Percentiles rank a stretch among this genome's conserved stretches.
These are phyloP conservation scores for Aristolochia fimbriata DNA, from an alignment of 164 flowering plant species.

Conservation along the genomic window DNA sequence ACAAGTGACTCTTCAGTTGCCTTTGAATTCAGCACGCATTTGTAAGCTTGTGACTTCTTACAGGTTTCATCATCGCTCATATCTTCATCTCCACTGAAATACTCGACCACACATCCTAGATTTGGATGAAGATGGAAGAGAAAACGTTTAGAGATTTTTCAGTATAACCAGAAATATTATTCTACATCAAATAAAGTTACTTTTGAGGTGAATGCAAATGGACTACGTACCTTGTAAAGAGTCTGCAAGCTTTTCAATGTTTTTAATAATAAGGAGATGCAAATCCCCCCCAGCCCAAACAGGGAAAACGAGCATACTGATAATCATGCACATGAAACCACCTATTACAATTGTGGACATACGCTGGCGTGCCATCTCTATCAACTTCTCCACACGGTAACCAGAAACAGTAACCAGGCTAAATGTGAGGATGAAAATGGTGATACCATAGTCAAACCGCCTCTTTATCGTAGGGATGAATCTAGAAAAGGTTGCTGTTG, in stretches of 20 bases:
- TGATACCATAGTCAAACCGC: conserved; percentile 62
- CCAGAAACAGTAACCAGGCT: conserved; percentile 73
- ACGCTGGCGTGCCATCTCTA: conserved; percentile 47
- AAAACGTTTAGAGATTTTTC: too few species aligned
- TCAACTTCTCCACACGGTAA: conserved; percentile 47
- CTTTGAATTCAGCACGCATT: conserved; percentile 57
- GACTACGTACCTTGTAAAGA: conserved; percentile 53
- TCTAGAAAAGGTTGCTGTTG: conserved; percentile 63
- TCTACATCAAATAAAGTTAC: not conserved
- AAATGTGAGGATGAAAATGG: conserved; percentile 79
- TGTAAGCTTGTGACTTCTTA: conserved; percentile 36
- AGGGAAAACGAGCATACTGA: conserved; percentile 48
- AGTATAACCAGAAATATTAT: too few species aligned
- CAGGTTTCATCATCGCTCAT: conserved; percentile 9
- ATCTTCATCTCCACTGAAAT: conserved; percentile 14
- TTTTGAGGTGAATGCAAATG: not conserved
- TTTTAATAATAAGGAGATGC: conserved; percentile 30
- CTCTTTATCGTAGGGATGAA: conserved; percentile 63
- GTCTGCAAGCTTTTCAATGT: conserved; percentile 62
- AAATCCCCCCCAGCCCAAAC: conserved; percentile 81
- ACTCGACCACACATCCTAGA: conserved; percentile 38
- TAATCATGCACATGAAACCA: conserved; percentile 40
- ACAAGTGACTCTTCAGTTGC: conserved; percentile 63
- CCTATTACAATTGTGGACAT: conserved; percentile 67
- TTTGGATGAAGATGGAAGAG: not conserved